These are phyloP conservation scores for Cutaneotrichosporon cutaneum DNA, from an alignment of 1,284 basidiomycete species.

Conservation along the genomic window DNA sequence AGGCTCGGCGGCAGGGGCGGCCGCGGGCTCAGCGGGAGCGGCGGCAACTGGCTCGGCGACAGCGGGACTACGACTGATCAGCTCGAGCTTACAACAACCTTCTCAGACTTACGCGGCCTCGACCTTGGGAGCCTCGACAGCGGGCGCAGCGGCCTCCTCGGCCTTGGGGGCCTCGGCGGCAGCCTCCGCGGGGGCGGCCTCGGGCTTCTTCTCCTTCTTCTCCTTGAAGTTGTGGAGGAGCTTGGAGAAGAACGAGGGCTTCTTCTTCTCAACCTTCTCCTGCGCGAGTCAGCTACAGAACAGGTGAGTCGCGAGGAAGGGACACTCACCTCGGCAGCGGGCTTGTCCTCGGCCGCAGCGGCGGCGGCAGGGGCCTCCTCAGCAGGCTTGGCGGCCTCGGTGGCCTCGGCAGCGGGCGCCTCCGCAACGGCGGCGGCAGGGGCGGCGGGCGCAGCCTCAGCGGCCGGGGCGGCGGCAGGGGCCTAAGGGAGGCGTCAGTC, in stretches of 20 bases:
- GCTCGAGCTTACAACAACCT: background rate
- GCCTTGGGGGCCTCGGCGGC: slow-evolving; percentile 22
- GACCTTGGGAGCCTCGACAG: slow-evolving; percentile 26
- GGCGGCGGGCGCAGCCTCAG: slow-evolving; percentile 20
- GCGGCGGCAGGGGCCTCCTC: slow-evolving; percentile 8
- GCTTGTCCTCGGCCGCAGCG: slow-evolving; percentile 23
- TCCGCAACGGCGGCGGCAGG: slow-evolving; percentile 27
- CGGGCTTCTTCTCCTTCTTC: slow-evolving; percentile 26
- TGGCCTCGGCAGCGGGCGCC: slow-evolving; percentile 36
- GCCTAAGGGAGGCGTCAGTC: slow-evolving; percentile 1
- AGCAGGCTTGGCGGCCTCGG: slow-evolving; percentile 32
- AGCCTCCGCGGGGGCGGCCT: slow-evolving; percentile 8
- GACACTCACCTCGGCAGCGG: slow-evolving; percentile 19
- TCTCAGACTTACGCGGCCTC: slow-evolving; percentile 34
- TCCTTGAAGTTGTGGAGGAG: slow-evolving; percentile 18
- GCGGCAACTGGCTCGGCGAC: slow-evolving; percentile 29
- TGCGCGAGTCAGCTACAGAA: background rate
- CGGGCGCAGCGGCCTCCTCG: slow-evolving; percentile 20
- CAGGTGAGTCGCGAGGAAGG: background rate
- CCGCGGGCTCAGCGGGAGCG: slow-evolving; percentile 35
- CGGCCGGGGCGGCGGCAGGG: slow-evolving; percentile 4
- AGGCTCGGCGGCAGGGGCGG: slow-evolving; percentile 16
- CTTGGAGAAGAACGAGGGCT: slow-evolving; percentile 28
- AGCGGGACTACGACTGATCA: slow-evolving; percentile 22
- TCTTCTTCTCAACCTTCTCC: slow-evolving; percentile 26